Base-by-base conservation (phyloP, 2,329 filamentous ascomycete genomes). In the Akanthomyces lecanii region DNA sequence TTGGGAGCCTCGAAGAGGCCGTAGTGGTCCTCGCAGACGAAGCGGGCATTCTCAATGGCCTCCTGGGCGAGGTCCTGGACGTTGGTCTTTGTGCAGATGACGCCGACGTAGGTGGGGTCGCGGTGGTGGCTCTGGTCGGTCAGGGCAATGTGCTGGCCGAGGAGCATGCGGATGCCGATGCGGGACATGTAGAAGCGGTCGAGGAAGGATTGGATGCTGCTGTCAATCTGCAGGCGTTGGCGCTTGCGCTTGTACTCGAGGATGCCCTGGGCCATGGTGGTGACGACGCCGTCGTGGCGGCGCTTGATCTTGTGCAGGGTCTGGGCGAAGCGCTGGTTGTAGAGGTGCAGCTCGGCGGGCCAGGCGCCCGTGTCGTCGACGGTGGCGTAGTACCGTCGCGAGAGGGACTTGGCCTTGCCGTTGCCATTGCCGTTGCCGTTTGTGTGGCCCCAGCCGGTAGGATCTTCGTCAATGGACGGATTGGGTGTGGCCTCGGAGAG, bases 151-250 rank as follows among this genome's bases (percentile, higher is more conserved):
- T 99, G 95, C 76, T 99, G 95, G 60, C 95, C 95, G 71, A 99
- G 97, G 57, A 99, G 87, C 95, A 99, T 99, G 70, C 95, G 91
- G 69, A 99, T 99, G 68, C 95, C 95, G 72, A 99, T 99, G 66
- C 95, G 91, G 51, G 93, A 97, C 95, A 99, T 99, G 82, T 99
- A 99, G 78, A 99, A 99, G 64, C 95, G 91, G 78, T 99, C 95
- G 68, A 99, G 86, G 81, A 99, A 99, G 62, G 92, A 89, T 76
- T 99, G 95, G 64, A 99, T 97, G 70, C 93, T 96, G 74, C 93
- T 89, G 78, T 98, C 95, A 72, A 99, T 99, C 74, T 98, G 95
- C 89, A 98, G 95, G 61, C 95, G 88, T 82, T 99, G 95, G 66
- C 92, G 87, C 74, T 90, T 94, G 62, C 94, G 91, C 80, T 99